A percentile compares a stretch with the other conserved stretches of the same genome.
phyloP scores from a whole-genome alignment of 345 rosid genomes.

The Corchorus capsularis region DNA sequence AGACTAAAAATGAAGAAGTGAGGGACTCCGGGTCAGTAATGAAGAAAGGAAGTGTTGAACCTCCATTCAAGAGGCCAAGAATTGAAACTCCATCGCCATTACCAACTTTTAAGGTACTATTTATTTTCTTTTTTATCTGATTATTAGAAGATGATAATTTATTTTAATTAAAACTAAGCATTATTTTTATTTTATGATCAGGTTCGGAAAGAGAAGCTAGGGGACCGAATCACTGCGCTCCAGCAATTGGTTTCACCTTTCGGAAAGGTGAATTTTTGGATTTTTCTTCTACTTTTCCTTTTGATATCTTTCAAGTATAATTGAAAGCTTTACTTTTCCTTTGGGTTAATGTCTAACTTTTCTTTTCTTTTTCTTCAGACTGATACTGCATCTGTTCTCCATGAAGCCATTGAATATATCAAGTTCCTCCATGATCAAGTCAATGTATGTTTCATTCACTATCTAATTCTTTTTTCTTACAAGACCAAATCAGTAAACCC shows the following conservation, averaged over 20 bases:
- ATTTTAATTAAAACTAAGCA: neutral
- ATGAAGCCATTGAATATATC: constrained; percentile 85
- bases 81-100: constrained; percentile 70
- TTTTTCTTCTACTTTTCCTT: constrained; percentile 20
- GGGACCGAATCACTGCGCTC: constrained; percentile 95
- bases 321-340: constrained; percentile 20
- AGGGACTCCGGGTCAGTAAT: constrained; percentile 38
- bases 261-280: constrained; percentile 70
- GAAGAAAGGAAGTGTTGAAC: constrained; percentile 48
- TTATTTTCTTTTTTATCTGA: too few species aligned
- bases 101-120: constrained; percentile 76
- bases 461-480: neutral
- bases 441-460: constrained; percentile 34
- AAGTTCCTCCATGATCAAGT: constrained; percentile 81
- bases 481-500: neutral
- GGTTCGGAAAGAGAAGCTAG: constrained; percentile 95
- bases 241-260: constrained; percentile 97
- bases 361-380: constrained; percentile 52
- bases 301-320: constrained; percentile 13
- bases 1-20: constrained; percentile 39
- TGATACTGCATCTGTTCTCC: constrained; percentile 96
- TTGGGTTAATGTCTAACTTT: neutral
- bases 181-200: constrained; percentile 23
- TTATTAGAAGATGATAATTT: constrained; percentile 26
- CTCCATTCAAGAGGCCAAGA: constrained; percentile 58